phyloP scores from a whole-genome alignment of 352 stramenopile species.

The Phytophthora capsici region DNA sequence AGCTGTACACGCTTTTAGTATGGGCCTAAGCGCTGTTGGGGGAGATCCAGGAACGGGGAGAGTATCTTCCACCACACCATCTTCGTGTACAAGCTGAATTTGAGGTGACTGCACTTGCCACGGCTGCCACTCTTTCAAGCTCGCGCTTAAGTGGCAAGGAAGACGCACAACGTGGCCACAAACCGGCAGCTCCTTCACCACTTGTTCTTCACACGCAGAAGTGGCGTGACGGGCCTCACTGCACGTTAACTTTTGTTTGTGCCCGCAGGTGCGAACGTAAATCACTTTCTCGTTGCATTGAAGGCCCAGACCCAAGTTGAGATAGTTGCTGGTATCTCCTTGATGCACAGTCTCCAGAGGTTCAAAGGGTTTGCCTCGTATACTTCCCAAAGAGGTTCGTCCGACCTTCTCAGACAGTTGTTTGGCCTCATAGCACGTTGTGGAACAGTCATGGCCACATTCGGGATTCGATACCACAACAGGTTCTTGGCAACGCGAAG shows the following conservation, averaged over 20 bases:
- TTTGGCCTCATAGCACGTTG: conserved; percentile 56
- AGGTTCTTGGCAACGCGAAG: conserved; percentile 51
- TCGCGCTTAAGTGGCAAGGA: conserved; percentile 38
- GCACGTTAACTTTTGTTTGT: conserved; percentile 55
- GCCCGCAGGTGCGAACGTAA: conserved; percentile 47
- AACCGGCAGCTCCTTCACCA: conserved; percentile 37
- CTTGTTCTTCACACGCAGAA: conserved; percentile 39
- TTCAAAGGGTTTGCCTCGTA: conserved; percentile 18
- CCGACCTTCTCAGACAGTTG: conserved; percentile 19
- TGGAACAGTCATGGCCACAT: conserved; percentile 67
- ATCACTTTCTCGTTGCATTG: conserved; percentile 44
- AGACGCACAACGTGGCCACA: conserved; percentile 60
- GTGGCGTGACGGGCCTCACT: conserved; percentile 48
- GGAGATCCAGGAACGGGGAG: conserved; percentile 32
- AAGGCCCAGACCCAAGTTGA: conserved; percentile 51
- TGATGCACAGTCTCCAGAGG: conserved; percentile 46
- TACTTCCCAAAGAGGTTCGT: background rate
- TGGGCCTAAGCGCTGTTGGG: conserved; percentile 29
- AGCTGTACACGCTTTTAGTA: conserved; percentile 45
- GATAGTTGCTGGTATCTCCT: conserved; percentile 38
- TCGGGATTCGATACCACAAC: conserved; percentile 66
- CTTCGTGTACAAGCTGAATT: conserved; percentile 37
- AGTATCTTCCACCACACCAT: conserved; percentile 49
- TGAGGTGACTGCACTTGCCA: conserved; percentile 37
- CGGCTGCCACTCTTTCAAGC: conserved; percentile 53